These are phyloP conservation scores for Blastobotrys petasosporus DNA, from an alignment of 1,139 yeast species.

Conservation along the genomic window DNA sequence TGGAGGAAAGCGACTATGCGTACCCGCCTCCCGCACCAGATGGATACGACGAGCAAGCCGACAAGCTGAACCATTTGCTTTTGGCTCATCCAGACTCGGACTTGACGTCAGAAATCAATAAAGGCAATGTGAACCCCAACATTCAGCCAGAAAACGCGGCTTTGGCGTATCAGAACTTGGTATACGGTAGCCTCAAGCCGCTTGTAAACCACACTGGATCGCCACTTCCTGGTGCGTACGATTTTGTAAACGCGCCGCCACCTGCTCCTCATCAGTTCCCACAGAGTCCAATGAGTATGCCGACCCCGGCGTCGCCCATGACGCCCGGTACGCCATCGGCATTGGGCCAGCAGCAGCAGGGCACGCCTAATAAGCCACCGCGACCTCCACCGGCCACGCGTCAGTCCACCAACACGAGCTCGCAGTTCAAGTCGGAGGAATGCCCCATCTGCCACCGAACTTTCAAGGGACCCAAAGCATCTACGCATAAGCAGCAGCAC, in stretches of 20 bases:
- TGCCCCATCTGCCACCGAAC: constrained; percentile 40
- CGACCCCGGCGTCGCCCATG: not conserved
- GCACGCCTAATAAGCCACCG: constrained; percentile 6
- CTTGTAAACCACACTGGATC: constrained; percentile 6
- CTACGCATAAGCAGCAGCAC: constrained; percentile 44
- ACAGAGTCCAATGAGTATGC: not conserved
- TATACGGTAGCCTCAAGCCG: constrained; percentile 10
- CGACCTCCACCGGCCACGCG: constrained; percentile 16
- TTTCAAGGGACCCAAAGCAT: constrained; percentile 42
- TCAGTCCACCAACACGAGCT: constrained; percentile 15
- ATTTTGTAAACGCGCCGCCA: constrained; percentile 3
- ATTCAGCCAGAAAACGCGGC: constrained; percentile 9
- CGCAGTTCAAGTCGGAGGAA: constrained; percentile 32
- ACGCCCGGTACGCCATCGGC: not conserved
- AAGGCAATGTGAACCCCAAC: not conserved
- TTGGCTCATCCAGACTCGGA: constrained; percentile 20
- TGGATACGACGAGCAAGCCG: constrained; percentile 11
- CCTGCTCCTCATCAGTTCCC: not conserved
- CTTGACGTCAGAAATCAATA: not conserved
- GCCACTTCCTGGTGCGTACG: constrained; percentile 10
- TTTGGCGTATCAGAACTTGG: constrained; percentile 10
- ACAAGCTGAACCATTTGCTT: constrained; percentile 19
- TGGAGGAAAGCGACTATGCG: constrained; percentile 5
- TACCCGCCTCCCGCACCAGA: constrained; percentile 16
- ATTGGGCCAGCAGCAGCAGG: not conserved